Conservation (phyloP, 169 alveolate genomes). For the Cyclospora cayetanensis region DNA sequence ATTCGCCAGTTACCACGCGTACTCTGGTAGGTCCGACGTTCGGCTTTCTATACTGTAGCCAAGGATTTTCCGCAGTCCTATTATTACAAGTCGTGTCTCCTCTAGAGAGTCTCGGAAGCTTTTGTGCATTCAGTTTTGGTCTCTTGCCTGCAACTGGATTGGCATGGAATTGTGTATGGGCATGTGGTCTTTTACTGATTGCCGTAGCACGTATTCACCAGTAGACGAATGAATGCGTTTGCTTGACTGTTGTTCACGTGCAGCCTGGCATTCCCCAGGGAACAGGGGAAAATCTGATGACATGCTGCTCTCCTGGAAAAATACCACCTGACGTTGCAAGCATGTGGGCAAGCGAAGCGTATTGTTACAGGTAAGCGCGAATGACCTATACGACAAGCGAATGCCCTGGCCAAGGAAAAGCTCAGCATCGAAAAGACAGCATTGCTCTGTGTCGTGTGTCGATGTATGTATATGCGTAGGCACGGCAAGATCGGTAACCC, state of each 20-base stretch:
- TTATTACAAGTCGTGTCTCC: no score
- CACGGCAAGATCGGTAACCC: slow-evolving; percentile 42
- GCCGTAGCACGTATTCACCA: no score
- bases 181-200: no score
- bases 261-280: background rate
- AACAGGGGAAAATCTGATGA: slow-evolving; percentile 9
- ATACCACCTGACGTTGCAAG: background rate
- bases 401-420: background rate
- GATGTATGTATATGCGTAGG: background rate
- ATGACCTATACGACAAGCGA: background rate
- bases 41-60: no score
- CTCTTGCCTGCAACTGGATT: no score
- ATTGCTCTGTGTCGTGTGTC: background rate
- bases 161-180: no score
- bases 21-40: background rate
- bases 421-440: background rate
- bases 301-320: background rate
- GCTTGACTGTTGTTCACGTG: background rate
- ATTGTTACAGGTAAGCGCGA: slow-evolving; percentile 27
- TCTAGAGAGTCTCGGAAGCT: no score
- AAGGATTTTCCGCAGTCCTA: no score
- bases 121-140: no score
- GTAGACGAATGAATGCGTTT: no score
- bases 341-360: background rate
- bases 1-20: background rate